Conservation (phyloP, 805 yeast species). For the Scheffersomyces lignosus region DNA sequence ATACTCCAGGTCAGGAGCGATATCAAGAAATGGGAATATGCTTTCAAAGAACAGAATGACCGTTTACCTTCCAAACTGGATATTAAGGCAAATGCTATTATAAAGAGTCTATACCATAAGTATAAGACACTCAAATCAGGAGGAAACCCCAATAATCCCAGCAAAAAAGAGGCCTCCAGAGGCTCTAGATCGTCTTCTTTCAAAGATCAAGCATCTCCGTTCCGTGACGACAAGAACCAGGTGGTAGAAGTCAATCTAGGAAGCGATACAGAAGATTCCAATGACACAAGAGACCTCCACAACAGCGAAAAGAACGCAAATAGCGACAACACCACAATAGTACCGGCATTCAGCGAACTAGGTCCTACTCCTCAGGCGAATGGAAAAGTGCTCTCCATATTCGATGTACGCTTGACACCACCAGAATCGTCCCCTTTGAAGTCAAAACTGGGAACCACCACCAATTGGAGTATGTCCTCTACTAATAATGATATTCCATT, state of each 20-base stretch:
- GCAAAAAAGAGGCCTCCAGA: background rate
- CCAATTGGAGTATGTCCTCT: too few species aligned
- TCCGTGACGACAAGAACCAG: background rate
- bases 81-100: slow-evolving; percentile 27
- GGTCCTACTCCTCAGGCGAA: slow-evolving; percentile 89
- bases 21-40: slow-evolving; percentile 43
- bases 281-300: background rate
- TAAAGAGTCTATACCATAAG: slow-evolving; percentile 31
- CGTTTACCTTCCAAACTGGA: slow-evolving; percentile 35
- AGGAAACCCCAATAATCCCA: background rate
- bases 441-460: slow-evolving; percentile 6
- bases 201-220: background rate
- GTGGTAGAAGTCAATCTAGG: background rate
- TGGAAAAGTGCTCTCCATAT: slow-evolving; percentile 72
- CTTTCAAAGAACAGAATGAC: slow-evolving; percentile 25
- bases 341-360: slow-evolving; percentile 37
- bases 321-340: too few species aligned
- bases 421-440: slow-evolving; percentile 45
- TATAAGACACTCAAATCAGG: slow-evolving; percentile 22
- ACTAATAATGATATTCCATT: too few species aligned
- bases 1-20: slow-evolving; percentile 20
- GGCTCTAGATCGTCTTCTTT: background rate
- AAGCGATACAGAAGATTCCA: background rate
- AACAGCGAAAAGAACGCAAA: too few species aligned
- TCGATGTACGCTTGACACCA: slow-evolving; percentile 54